Base-by-base conservation (phyloP, 495 filamentous ascomycete species). In the Letharia lupina region DNA sequence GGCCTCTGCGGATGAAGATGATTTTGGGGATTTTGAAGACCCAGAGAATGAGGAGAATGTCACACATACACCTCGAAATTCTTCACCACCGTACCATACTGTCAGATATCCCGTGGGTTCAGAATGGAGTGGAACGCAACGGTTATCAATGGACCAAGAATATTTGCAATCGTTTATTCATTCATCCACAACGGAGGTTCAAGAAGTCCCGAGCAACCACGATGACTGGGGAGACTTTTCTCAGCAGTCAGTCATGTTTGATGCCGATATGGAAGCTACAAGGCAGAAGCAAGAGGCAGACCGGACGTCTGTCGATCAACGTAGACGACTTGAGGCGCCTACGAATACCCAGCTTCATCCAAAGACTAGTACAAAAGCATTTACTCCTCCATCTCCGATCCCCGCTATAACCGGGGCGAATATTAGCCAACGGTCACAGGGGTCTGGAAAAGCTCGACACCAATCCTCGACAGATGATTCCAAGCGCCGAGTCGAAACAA, bases 1-100 rank as follows among this genome's bases (percentile, higher is more conserved):
- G 65, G 75, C 81, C 11, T 66, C 82, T 56, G 81, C 81, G 64
- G 82, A 84, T 23, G 81, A 89, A 44, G 88, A 91, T 71, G 88
- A 86, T 16, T 91, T 87, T 83, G 88, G 89, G 18, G 88, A 91
- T 64, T 91, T 91, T 69, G 89, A 89, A 70, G 80, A 81, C 18
- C 82, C 86, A 44, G 73, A 76, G 33, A 58, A 62, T 20, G 12
- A 52, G 4, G n/a, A 61, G 6, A 62, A 52, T 13, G 16, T 28
- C n/a, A 12, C 42, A 28, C 28, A 16, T 1, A 16, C 10, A 23
- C 48, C 13, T 9, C 12, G 18, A 50, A 42, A 15, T 16, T 10
- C 11, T 11, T 35, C 16, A 37, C 28, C 54, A 31, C 31, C 16
- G 37, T 20, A 5, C 1, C 3, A n/a, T 6, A 2, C 31, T 20